These are phyloP conservation scores for Rhizopogon sp. DNA, from an alignment of 768 basidiomycete genomes.

Conservation along the genomic window DNA sequence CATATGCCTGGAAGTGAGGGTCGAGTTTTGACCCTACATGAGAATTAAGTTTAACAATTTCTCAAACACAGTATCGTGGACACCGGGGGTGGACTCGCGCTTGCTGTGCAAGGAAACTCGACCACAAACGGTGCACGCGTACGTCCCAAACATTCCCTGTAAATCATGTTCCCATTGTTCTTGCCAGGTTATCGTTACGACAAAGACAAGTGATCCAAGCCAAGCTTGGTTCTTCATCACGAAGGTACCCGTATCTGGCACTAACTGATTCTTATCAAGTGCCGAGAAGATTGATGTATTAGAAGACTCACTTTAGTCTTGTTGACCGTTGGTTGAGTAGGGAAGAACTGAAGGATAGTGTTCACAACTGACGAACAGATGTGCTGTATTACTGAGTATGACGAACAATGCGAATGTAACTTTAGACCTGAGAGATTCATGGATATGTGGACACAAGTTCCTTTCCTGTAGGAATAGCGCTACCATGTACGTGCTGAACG, in stretches of 20 bases:
- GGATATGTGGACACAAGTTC: too few relatives aligned
- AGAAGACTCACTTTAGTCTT: not conserved
- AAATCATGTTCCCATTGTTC: not conserved
- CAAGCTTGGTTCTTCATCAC: constrained; percentile 6
- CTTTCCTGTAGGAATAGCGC: too few relatives aligned
- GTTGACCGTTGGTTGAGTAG: not conserved
- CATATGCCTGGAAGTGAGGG: constrained; percentile 5
- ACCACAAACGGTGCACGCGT: not conserved
- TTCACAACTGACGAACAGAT: too few relatives aligned
- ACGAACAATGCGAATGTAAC: too few relatives aligned
- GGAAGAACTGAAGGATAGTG: not conserved
- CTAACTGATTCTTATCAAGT: not conserved
- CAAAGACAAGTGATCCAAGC: not conserved
- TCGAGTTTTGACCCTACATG: not conserved
- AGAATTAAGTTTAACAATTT: not conserved
- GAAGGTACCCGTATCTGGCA: not conserved
- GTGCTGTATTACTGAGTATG: too few relatives aligned
- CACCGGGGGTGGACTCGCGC: not conserved
- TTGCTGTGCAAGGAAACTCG: not conserved
- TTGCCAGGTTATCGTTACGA: not conserved
- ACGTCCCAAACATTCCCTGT: not conserved
- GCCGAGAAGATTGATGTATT: too few relatives aligned
- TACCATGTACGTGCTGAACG: too few relatives aligned
- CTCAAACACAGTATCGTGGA: constrained; percentile 1
- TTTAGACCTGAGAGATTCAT: too few relatives aligned